These are phyloP conservation scores for Curvularia eragrostidis DNA, from an alignment of 2,329 filamentous ascomycete genomes.

Conservation along the genomic window DNA sequence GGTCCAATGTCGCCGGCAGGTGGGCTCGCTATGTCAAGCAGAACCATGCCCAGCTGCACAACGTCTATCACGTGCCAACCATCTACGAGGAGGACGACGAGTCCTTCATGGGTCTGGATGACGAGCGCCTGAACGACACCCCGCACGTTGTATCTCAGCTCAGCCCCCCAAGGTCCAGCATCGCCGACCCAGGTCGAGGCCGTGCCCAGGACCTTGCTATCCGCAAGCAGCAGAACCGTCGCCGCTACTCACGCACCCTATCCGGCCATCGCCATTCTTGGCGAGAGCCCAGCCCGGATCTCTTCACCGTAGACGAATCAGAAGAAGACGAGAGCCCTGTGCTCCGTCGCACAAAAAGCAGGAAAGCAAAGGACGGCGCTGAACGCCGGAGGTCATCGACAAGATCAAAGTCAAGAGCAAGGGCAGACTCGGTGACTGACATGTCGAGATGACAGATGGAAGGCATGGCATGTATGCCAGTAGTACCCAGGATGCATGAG, in stretches of 20 bases:
- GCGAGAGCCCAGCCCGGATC: conserved; percentile 51
- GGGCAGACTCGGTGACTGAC: conserved; percentile 34
- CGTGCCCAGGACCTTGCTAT: conserved; percentile 47
- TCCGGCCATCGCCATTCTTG: conserved; percentile 52
- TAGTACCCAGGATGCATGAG: background rate
- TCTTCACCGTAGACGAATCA: conserved; percentile 53
- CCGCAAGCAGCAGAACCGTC: conserved; percentile 39
- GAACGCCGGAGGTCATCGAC: conserved; percentile 46
- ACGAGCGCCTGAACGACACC: conserved; percentile 41
- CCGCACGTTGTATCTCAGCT: conserved; percentile 42
- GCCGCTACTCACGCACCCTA: conserved; percentile 45
- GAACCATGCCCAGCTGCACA: conserved; percentile 43
- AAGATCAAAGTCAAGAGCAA: conserved; percentile 36
- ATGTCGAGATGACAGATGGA: conserved; percentile 39
- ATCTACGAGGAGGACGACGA: conserved; percentile 46
- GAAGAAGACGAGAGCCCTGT: conserved; percentile 44
- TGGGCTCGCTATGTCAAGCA: conserved; percentile 52
- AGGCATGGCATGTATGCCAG: conserved; percentile 10
- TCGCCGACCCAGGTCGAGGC: conserved; percentile 45
- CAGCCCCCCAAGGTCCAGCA: conserved; percentile 35
- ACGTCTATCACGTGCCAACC: conserved; percentile 38
- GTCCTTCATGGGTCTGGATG: conserved; percentile 48
- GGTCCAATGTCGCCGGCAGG: conserved; percentile 48
- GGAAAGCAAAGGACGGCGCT: conserved; percentile 45
- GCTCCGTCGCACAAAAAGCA: conserved; percentile 37